Percentiles rank a stretch among this genome's conserved stretches.
Conservation (phyloP, 805 yeast genomes). For the Barnettozyma botsteinii region DNA sequence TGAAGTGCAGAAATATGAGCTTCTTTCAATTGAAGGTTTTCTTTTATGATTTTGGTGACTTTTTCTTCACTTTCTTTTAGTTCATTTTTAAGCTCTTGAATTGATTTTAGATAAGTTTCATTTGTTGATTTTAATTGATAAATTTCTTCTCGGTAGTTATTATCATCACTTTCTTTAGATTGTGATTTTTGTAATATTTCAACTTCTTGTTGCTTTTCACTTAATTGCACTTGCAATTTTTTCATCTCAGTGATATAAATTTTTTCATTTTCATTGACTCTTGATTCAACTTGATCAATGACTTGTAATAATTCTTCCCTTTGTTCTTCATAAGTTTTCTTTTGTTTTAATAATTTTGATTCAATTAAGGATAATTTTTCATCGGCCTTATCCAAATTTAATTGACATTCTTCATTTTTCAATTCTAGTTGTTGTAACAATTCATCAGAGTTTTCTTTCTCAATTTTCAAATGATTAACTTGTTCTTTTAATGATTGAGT, state of each 20-base stretch:
- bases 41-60: conserved; percentile 12
- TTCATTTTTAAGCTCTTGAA: conserved; percentile 22
- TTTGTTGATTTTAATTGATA: conserved; percentile 24
- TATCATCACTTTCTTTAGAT: neutral
- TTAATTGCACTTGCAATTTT: conserved; percentile 28
- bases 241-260: conserved; percentile 42
- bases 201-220: conserved; percentile 23
- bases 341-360: conserved; percentile 39
- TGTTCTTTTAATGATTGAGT: conserved; percentile 24
- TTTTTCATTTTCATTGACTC: conserved; percentile 49
- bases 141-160: neutral
- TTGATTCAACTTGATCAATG: conserved; percentile 47
- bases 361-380: conserved; percentile 29
- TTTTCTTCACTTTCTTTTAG: conserved; percentile 13
- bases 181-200: conserved; percentile 5
- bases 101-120: conserved; percentile 25
- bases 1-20: conserved; percentile 11
- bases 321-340: conserved; percentile 44
- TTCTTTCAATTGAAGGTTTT: conserved; percentile 27
- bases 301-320: conserved; percentile 55
- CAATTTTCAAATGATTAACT: conserved; percentile 15
- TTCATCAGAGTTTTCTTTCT: conserved; percentile 11
- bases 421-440: conserved; percentile 13
- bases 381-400: conserved; percentile 12
- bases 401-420: conserved; percentile 7